These are phyloP conservation scores for Bryopsis sp. DNA, from an alignment of 139 green algal species.

Conservation along the genomic window DNA sequence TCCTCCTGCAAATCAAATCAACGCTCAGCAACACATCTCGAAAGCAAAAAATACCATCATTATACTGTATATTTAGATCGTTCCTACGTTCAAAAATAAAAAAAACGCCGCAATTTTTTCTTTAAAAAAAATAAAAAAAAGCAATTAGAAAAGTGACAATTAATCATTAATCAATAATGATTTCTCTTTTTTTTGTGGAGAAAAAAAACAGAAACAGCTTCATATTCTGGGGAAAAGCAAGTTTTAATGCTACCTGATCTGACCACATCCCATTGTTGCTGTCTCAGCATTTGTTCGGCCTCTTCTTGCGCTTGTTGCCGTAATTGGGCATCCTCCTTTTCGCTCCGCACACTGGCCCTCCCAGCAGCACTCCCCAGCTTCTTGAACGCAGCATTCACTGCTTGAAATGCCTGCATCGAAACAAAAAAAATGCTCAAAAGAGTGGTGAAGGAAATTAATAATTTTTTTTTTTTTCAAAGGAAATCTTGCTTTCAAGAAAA, in stretches of 20 bases:
- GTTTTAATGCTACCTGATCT: constrained; percentile 37
- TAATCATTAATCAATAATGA: too few relatives aligned
- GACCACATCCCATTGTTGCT: constrained; percentile 50
- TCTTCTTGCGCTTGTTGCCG: constrained; percentile 30
- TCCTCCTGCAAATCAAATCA: too few relatives aligned
- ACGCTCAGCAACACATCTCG: too few relatives aligned
- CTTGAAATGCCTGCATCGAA: constrained; percentile 46
- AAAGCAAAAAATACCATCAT: too few relatives aligned
- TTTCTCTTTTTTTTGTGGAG: too few relatives aligned
- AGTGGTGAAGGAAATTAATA: neutral
- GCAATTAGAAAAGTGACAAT: too few relatives aligned
- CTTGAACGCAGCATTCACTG: constrained; percentile 49
- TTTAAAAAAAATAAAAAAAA: too few relatives aligned
- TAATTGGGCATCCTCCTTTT: constrained; percentile 44
- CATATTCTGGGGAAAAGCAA: constrained; percentile 14
- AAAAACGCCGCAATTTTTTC: too few relatives aligned
- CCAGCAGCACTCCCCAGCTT: constrained; percentile 42
- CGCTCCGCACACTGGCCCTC: constrained; percentile 40
- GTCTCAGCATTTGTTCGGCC: constrained; percentile 41
- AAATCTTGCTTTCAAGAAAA: neutral
- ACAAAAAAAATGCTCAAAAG: neutral
- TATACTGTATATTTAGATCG: too few relatives aligned
- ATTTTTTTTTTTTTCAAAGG: neutral
- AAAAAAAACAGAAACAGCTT: too few relatives aligned
- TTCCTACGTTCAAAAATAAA: too few relatives aligned